Conservation (phyloP, 1,284 basidiomycete genomes). For the Ganoderma leucocontextum region DNA sequence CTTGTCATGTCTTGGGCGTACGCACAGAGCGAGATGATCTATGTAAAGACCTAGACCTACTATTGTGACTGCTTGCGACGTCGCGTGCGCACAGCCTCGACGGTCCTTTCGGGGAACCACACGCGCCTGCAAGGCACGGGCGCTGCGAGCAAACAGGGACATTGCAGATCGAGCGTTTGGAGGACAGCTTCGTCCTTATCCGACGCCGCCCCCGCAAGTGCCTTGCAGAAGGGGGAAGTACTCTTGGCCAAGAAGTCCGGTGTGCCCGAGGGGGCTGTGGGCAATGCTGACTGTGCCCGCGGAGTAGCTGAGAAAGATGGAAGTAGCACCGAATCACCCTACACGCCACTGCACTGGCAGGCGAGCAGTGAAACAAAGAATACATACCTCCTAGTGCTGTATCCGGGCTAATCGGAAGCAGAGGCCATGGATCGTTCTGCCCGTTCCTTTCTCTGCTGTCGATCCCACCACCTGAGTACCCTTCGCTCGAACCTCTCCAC, state of each 20-base stretch:
- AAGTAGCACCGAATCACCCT: not conserved
- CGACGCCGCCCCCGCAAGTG: not conserved
- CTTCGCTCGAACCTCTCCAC: conserved; percentile 70
- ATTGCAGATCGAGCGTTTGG: not conserved
- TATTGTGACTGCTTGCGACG: not conserved
- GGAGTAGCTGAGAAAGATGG: not conserved
- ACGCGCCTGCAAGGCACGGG: not conserved
- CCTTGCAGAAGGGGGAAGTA: not conserved
- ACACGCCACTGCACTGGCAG: not conserved
- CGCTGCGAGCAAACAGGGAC: not conserved
- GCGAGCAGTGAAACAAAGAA: not conserved
- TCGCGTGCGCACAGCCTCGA: not conserved
- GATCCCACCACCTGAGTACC: conserved; percentile 58
- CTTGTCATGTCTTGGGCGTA: not conserved
- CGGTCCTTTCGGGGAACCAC: not conserved
- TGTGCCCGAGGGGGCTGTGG: not conserved
- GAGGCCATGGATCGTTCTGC: conserved; percentile 14
- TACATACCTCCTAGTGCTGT: not conserved
- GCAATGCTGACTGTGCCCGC: not conserved
- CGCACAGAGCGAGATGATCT: not conserved
- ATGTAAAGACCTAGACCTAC: not conserved
- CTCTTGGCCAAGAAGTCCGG: not conserved
- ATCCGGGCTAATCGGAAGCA: not conserved
- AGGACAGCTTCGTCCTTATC: no score
- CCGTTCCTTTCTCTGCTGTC: conserved; percentile 32